Percentiles rank a stretch among this genome's conserved stretches.
These are phyloP conservation scores for Scedosporium dehoogii DNA, from an alignment of 2,329 filamentous ascomycete species.

Conservation along the genomic window DNA sequence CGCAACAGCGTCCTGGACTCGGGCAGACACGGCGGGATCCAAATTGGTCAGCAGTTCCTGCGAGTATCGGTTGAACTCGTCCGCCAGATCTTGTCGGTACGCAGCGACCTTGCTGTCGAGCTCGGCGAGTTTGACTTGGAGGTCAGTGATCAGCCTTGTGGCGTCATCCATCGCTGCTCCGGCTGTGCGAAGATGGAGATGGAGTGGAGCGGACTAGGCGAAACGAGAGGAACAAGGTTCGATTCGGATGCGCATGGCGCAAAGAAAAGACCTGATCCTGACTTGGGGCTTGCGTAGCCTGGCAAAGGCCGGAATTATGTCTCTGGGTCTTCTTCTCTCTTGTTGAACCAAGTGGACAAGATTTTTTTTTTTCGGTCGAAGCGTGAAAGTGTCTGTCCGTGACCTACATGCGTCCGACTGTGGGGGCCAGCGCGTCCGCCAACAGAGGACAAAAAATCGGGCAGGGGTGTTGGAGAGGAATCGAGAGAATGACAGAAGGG, in stretches of 20 bases:
- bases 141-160: constrained; percentile 36
- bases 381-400: neutral
- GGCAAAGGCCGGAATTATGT: neutral
- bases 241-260: constrained; percentile 3
- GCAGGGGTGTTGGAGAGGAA: neutral
- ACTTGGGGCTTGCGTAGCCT: neutral
- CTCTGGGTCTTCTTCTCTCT: neutral
- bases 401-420: neutral
- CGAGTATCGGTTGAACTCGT: constrained; percentile 46
- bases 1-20: constrained; percentile 36
- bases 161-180: constrained; percentile 6
- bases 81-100: constrained; percentile 46
- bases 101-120: constrained; percentile 47
- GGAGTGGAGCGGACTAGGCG: neutral
- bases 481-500: neutral
- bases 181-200: neutral
- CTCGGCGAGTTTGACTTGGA: constrained; percentile 43
- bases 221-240: neutral
- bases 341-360: too few relatives aligned
- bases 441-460: neutral
- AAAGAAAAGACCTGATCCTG: neutral
- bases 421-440: neutral
- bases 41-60: constrained; percentile 38
- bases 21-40: constrained; percentile 33
- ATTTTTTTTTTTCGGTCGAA: neutral